Base-by-base conservation (phyloP, 164 flowering plant genomes). In the Kingdonia uniflora region DNA sequence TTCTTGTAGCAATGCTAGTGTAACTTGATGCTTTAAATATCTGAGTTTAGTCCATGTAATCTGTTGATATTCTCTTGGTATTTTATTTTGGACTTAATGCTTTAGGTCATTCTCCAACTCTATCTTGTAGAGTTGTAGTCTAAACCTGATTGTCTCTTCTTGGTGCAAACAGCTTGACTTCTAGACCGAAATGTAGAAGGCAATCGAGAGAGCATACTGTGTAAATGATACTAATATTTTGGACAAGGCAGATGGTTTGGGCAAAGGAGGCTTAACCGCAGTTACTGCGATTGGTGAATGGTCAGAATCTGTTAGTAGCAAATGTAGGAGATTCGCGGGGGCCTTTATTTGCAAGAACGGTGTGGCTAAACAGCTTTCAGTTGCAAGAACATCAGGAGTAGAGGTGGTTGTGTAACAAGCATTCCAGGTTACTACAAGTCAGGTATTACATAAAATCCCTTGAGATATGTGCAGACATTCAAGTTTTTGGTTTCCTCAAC, bases 271-370 rank as follows among this genome's bases (percentile, higher is more conserved):
- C 6, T 89, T 95, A 53, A 81, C 95, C 25, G 97, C 95, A 19
- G 92, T 89, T 0, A 89, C 97, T 2, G 95, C 85, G 85, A 49
- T 54, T 89, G 16, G 72, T 88, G 40, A 74, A 88, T 54, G 76
- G 91, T 43, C 68, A 75, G 38, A 80, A 77, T 60, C 64, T 90
- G 52, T 75, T 84, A 1, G 84, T 86, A 16, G 97, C 95, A 43
- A 90, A 87, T 71, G 77, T 84, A 44, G 97, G 95, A 41, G 97
- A 90, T 63, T 86, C 94, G 29, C 72, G n/a, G n/a, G 94, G 6
- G 97, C 97, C 23, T 79, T 89, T 47, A 67, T 90, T 2, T 78
- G 82, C 68, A 78, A 63, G 56, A 78, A 76, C 17, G 95, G 91
- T 11, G 69, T 69, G 53, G 97, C 91, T 17, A 70, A 77, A 54